Evolutionary conservation across 345 rosid genomes (phyloP).

Genomic region (Noccaea caerulescens): DNA sequence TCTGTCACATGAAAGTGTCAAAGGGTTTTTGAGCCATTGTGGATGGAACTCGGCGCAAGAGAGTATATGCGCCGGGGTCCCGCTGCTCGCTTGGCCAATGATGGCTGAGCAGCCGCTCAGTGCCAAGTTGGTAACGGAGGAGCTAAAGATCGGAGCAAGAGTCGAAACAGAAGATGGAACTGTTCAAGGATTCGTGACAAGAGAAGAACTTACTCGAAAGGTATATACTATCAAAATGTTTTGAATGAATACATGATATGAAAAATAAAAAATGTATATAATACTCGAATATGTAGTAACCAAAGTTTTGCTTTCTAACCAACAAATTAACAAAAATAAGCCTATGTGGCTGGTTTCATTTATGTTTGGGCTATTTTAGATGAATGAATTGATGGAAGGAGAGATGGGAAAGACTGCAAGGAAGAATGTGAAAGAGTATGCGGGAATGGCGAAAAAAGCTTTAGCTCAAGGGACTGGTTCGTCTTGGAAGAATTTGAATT

Average conservation of each 20-base stretch:
- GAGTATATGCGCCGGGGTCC: conserved; percentile 63
- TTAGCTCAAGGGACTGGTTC: conserved; percentile 57
- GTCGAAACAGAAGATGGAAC: conserved; percentile 53
- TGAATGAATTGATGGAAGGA: conserved; percentile 66
- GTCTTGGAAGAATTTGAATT: conserved; percentile 56
- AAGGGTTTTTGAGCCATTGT: conserved; percentile 72
- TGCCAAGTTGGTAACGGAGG: conserved; percentile 64
- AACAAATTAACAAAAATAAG: neutral
- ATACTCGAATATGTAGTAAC: no score
- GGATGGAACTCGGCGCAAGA: conserved; percentile 82
- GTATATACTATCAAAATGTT: conserved; percentile 2
- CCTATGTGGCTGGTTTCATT: neutral
- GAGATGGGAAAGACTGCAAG: conserved; percentile 50
- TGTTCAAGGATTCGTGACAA: conserved; percentile 52
- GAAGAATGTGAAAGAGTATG: conserved; percentile 49
- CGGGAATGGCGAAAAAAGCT: conserved; percentile 53
- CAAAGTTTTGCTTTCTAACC: no score
- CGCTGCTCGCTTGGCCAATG: conserved; percentile 76
- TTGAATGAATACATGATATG: neutral
- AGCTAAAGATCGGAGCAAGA: conserved; percentile 57
- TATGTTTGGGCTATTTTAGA: conserved; percentile 23
- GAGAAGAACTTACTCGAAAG: conserved; percentile 51
- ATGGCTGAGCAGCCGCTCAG: conserved; percentile 72
- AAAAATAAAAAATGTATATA: neutral
- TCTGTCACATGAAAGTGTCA: conserved; percentile 54